These are phyloP conservation scores for Nitzschia putrida DNA, from an alignment of 108 stramenopile species.

Conservation along the genomic window DNA sequence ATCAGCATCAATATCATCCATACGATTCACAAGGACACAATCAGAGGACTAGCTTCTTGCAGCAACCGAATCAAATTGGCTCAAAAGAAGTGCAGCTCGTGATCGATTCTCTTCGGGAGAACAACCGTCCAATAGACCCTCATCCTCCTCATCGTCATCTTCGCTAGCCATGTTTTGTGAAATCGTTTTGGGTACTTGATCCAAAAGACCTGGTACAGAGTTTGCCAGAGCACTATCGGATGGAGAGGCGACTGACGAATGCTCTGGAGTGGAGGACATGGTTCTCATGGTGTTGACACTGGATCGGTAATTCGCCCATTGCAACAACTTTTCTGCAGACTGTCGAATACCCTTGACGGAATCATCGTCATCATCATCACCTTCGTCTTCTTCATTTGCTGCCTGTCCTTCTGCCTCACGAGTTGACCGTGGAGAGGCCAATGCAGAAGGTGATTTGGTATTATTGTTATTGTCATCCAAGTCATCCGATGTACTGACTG, in stretches of 20 bases:
- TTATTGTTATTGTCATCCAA: constrained; percentile 3
- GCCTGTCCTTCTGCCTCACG: constrained; percentile 14
- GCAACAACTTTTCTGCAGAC: constrained; percentile 46
- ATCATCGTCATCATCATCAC: constrained; percentile 19
- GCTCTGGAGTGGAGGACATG: constrained; percentile 1
- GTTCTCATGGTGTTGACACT: constrained; percentile 16
- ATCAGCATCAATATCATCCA: background rate
- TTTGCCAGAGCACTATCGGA: background rate
- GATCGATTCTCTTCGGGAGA: constrained; percentile 1
- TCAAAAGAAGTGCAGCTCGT: background rate
- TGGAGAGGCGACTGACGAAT: constrained; percentile 6
- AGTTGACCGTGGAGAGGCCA: background rate
- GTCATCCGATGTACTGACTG: background rate
- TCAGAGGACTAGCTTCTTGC: background rate
- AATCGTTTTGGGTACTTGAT: constrained; percentile 6
- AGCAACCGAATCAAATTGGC: background rate
- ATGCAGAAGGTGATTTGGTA: background rate
- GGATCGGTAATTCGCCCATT: constrained; percentile 48
- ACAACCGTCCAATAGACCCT: background rate
- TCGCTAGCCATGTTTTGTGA: background rate
- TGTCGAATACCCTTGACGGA: constrained; percentile 35
- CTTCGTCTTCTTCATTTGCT: constrained; percentile 9
- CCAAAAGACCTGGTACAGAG: background rate
- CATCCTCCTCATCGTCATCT: background rate
- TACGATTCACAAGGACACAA: background rate